Conservation (phyloP, 805 yeast species). For the Lipomyces spencermartinsiae region DNA sequence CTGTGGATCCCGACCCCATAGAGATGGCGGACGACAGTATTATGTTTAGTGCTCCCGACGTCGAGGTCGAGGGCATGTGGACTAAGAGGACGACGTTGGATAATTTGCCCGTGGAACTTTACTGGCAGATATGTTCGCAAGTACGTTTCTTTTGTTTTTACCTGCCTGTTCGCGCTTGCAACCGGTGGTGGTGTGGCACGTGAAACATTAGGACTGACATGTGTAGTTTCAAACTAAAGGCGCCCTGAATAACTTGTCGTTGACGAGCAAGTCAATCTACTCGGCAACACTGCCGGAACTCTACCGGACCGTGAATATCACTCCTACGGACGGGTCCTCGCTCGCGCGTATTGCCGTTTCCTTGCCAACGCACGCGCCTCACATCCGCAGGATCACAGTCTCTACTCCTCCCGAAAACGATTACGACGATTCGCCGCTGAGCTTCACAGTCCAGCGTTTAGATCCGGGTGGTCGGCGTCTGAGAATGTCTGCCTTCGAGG, state of each 20-base stretch:
- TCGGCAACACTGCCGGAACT: conserved; percentile 29
- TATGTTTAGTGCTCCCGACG: background rate
- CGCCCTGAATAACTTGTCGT: conserved; percentile 17
- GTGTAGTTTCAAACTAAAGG: conserved; percentile 10
- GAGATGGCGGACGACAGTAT: background rate
- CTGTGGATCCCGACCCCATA: background rate
- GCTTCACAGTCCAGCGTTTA: background rate
- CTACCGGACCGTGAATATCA: conserved; percentile 23
- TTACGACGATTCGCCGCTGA: background rate
- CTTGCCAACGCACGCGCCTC: conserved; percentile 15
- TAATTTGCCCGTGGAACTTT: conserved; percentile 30
- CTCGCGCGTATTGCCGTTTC: conserved; percentile 15
- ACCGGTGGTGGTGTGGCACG: too few relatives aligned
- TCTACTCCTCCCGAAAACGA: background rate
- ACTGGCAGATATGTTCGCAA: conserved; percentile 31
- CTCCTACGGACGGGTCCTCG: conserved; percentile 9
- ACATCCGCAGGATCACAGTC: conserved; percentile 17
- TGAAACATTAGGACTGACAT: background rate
- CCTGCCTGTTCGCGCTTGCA: background rate
- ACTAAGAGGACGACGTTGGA: conserved; percentile 7
- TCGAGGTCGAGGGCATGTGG: background rate
- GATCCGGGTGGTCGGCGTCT: background rate
- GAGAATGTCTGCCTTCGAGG: conserved; percentile 3
- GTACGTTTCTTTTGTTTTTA: conserved; percentile 16
- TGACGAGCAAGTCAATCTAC: conserved; percentile 18